phyloP scores from a whole-genome alignment of 2,329 filamentous ascomycete species.

The Ascochyta fabae region DNA sequence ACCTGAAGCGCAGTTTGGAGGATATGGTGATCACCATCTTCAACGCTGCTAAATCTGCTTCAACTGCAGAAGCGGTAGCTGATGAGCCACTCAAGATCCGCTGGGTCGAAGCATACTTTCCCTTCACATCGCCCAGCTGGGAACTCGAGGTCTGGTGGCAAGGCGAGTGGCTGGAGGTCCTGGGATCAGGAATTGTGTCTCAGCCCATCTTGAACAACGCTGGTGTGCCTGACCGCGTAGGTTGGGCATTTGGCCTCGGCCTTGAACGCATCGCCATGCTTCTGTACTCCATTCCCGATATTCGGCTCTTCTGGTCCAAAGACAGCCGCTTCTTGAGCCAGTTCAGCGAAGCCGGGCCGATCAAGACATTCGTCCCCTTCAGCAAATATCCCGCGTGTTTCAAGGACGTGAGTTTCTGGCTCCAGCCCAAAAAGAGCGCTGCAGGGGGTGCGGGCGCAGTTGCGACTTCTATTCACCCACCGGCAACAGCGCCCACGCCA shows the following conservation, averaged over 20 bases:
- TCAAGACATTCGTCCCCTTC: slow-evolving; percentile 79
- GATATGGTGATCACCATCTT: slow-evolving; percentile 91
- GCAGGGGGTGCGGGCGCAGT: slow-evolving; percentile 31
- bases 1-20: slow-evolving; percentile 89
- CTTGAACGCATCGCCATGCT: slow-evolving; percentile 97
- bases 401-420: slow-evolving; percentile 95
- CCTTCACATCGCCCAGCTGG: slow-evolving; percentile 94
- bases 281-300: slow-evolving; percentile 93
- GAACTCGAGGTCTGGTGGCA: slow-evolving; percentile 95
- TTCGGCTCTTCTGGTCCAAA: slow-evolving; percentile 92
- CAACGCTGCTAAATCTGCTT: slow-evolving; percentile 71
- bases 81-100: slow-evolving; percentile 79
- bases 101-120: slow-evolving; percentile 98
- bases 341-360: slow-evolving; percentile 62
- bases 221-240: slow-evolving; percentile 74
- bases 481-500: slow-evolving; percentile 5
- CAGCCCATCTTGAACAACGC: slow-evolving; percentile 82
- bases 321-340: slow-evolving; percentile 87
- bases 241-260: slow-evolving; percentile 95
- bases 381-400: slow-evolving; percentile 89
- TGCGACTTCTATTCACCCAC: slow-evolving; percentile 17
- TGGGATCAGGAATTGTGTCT: slow-evolving; percentile 89
- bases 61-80: slow-evolving; percentile 53
- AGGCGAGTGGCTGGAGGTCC: slow-evolving; percentile 92
- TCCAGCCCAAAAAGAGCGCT: slow-evolving; percentile 51